These are phyloP conservation scores for Psilocybe cubensis DNA, from an alignment of 768 basidiomycete genomes.

Conservation along the genomic window DNA sequence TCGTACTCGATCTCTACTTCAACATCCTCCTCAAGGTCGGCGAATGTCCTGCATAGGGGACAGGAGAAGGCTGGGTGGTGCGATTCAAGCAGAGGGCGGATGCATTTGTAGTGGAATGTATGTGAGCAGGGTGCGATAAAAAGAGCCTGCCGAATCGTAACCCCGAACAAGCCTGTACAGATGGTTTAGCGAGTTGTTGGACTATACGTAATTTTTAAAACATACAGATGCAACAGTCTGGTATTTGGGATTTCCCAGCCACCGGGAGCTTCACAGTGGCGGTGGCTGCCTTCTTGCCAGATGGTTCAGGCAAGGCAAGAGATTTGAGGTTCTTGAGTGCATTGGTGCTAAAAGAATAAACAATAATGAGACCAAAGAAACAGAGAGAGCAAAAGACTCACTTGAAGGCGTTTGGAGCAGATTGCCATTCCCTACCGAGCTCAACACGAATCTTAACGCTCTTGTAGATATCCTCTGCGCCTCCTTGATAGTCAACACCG, in stretches of 20 bases:
- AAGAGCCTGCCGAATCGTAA: slow-evolving; percentile 92
- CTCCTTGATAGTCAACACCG: slow-evolving; percentile 97
- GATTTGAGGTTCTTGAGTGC: slow-evolving; percentile 81
- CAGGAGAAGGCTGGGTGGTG: slow-evolving; percentile 95
- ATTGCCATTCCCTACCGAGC: slow-evolving; percentile 88
- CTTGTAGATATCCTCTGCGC: slow-evolving; percentile 95
- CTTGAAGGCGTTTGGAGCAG: slow-evolving; percentile 91
- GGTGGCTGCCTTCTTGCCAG: slow-evolving; percentile 21
- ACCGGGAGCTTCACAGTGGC: slow-evolving; percentile 17
- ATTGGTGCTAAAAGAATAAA: slow-evolving; percentile 48
- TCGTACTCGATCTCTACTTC: slow-evolving; percentile 53
- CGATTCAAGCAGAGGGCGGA: slow-evolving; percentile 85
- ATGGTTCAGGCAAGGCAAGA: slow-evolving; percentile 46
- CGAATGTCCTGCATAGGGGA: slow-evolving; percentile 93
- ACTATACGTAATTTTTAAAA: slow-evolving; percentile 8
- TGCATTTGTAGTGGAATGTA: slow-evolving; percentile 96
- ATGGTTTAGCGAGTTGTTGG: background rate
- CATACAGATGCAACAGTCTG: slow-evolving; percentile 95
- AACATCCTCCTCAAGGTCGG: slow-evolving; percentile 94
- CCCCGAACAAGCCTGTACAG: slow-evolving; percentile 65
- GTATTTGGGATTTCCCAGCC: slow-evolving; percentile 47
- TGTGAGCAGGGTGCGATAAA: slow-evolving; percentile 99
- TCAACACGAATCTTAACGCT: slow-evolving; percentile 96
- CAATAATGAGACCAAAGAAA: slow-evolving; percentile 5
- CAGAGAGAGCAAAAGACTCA: slow-evolving; percentile 35